phyloP scores from a whole-genome alignment of 257 asterid species.

The Schizonepeta tenuifolia region DNA sequence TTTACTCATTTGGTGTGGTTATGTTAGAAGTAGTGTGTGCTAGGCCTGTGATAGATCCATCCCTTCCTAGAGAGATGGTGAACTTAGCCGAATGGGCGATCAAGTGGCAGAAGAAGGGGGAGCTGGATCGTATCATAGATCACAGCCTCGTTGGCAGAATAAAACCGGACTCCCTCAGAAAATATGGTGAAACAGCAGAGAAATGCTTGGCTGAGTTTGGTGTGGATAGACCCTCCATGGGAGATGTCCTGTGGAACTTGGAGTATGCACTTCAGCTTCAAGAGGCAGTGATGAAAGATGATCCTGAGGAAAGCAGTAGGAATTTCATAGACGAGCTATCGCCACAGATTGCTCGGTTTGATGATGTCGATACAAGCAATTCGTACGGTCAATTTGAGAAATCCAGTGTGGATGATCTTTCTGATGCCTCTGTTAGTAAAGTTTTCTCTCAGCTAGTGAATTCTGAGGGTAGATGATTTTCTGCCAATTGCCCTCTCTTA shows the following conservation, averaged over 20 bases:
- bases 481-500: neutral
- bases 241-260: conserved; percentile 83
- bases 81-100: conserved; percentile 89
- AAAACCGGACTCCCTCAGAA: conserved; percentile 72
- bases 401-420: conserved; percentile 55
- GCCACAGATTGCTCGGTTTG: conserved; percentile 48
- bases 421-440: conserved; percentile 66
- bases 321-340: conserved; percentile 65
- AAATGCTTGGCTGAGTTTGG: conserved; percentile 83
- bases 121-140: conserved; percentile 65
- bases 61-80: conserved; percentile 83
- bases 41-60: conserved; percentile 79
- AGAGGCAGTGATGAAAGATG: conserved; percentile 57
- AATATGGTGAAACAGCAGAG: conserved; percentile 82
- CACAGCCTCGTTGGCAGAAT: conserved; percentile 56
- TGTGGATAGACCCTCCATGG: conserved; percentile 78
- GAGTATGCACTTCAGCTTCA: conserved; percentile 86
- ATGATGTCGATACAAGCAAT: conserved; percentile 39
- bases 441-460: conserved; percentile 79
- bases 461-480: conserved; percentile 69
- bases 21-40: conserved; percentile 77
- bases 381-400: conserved; percentile 43
- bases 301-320: conserved; percentile 73
- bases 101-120: conserved; percentile 79
- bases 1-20: conserved; percentile 80